Base-by-base conservation (phyloP, 179 eudicot species). In the Camellia oleifera region DNA sequence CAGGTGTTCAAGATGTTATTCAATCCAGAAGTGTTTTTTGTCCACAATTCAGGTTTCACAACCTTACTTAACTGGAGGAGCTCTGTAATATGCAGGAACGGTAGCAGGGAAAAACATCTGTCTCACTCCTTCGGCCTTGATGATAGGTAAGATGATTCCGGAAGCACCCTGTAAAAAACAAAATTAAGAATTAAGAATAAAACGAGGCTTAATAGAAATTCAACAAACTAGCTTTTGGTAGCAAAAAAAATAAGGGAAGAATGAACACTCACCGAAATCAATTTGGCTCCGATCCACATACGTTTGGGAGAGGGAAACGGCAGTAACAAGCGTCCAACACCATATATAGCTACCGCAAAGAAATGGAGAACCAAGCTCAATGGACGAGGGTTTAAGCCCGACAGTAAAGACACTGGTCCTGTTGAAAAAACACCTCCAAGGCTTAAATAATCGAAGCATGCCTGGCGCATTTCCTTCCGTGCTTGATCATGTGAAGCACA, bases 81-180 rank as follows among this genome's bases (percentile, higher is more conserved):
- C 85, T 81, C 92, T 83, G 80, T 92, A 88, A 79, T 90, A 90
- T n/a, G 94, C 94, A 45, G 94, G 94, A 71, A 89, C 86, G 53
- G 90, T 90, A 68, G 88, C 91, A 26, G 97, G 92, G 81, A 92
- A 92, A 69, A 92, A 90, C 96, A 92, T 89, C 61, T 90, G 90
- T 81, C 96, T 81, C 10, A 91, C 80, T 72, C 97, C 94, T 84
- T 92, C 97, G 0, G 97, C 91, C 86, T 84, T 91, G 77, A 92
- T 90, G 42, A 92, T 92, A 0, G 97, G 97, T 73, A 89, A 89
- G 77, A 92, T 92, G 69, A 92, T 92, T 67, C 89, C 92, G 20
- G 92, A 88, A 52, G 94, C 97, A 74, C 88, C 86, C 97, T 92
- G 90, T 79, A 13, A 84, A 10, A 62, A 26, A 4, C 18, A 4